Evolutionary conservation across 2,329 filamentous ascomycete genomes (phyloP), one percentile per base, ranked within the genome.

Genomic region (Trichoderma guizhouense): DNA sequence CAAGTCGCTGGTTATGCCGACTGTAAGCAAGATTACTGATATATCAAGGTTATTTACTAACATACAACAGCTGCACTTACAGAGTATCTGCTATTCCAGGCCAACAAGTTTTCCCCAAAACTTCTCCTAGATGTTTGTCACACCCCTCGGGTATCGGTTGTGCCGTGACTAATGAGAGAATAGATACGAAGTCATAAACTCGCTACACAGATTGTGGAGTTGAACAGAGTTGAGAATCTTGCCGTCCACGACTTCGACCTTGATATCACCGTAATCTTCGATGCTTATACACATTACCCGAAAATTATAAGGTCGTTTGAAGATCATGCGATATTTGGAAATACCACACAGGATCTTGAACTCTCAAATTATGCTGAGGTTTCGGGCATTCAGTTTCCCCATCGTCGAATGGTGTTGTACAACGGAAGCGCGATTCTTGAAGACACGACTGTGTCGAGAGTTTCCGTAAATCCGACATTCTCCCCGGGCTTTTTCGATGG

Each of bases 111-210:
- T 7, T 51, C 43, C 9, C 43, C 43, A 12, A 51, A 51, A 21
- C 43, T 51, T 51, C n/a, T 51, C 1, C n/a, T 51, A 5, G 43
- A 51, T 21, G 43, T 51, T 11, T 11, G 43, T 51, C 3, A 11
- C 43, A 21, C 2, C 1, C 5, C 12, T 21, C 5, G 11, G 2
- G n/a, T 51, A 12, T 21, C 1, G 1, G 2, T 6, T 12, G n/a
- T 7, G 18, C 1, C 43, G 18, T 47, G 43, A 21, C 9, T 51
- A 51, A 51, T 21, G 0, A 51, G 15, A 21, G 3, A 11, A 21
- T 21, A 47, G 43, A 21, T 47, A 1, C 43, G 43, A 12, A 51
- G 9, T 2, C 43, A 51, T 12, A 51, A 51, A 12, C 8, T 51
- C 2, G 43, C 43, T 21, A 51, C n/a, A 12, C 43, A 51, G 43